Evolutionary conservation across 257 asterid species (phyloP).

Genomic region (Orobanche coerulescens): DNA sequence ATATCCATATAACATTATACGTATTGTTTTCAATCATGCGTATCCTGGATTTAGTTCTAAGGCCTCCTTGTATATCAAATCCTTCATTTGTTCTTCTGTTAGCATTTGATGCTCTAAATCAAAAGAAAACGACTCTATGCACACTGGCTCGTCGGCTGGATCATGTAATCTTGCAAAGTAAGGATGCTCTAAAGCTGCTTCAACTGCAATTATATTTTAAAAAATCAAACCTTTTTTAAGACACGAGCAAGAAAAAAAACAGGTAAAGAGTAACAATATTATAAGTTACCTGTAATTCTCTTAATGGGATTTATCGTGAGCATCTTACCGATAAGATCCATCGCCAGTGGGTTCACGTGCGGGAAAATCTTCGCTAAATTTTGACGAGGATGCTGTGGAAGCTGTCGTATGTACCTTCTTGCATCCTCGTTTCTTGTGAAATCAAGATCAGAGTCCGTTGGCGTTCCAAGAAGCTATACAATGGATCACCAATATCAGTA

Average conservation of each 20-base stretch:
- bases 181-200: constrained; percentile 79
- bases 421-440: constrained; percentile 71
- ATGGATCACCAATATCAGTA: background rate
- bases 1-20: background rate
- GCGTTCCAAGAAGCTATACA: constrained; percentile 82
- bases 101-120: constrained; percentile 66
- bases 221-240: background rate
- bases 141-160: constrained; percentile 66
- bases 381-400: constrained; percentile 72
- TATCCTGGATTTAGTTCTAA: constrained; percentile 51
- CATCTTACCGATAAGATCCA: constrained; percentile 85
- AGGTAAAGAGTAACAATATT: background rate
- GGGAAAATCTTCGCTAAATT: constrained; percentile 58
- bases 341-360: constrained; percentile 72
- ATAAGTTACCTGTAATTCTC: constrained; percentile 69
- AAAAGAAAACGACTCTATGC: constrained; percentile 52
- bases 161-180: constrained; percentile 73
- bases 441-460: constrained; percentile 67
- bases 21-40: constrained; percentile 6
- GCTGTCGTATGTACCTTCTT: constrained; percentile 72
- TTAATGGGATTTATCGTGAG: constrained; percentile 64
- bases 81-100: constrained; percentile 82
- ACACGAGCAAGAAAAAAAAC: background rate
- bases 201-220: constrained; percentile 41
- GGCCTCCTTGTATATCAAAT: constrained; percentile 78